Evolutionary conservation across 2,329 filamentous ascomycete species (phyloP), one percentile per base, ranked within the genome.

Genomic region (Nectriaceae sp.): DNA sequence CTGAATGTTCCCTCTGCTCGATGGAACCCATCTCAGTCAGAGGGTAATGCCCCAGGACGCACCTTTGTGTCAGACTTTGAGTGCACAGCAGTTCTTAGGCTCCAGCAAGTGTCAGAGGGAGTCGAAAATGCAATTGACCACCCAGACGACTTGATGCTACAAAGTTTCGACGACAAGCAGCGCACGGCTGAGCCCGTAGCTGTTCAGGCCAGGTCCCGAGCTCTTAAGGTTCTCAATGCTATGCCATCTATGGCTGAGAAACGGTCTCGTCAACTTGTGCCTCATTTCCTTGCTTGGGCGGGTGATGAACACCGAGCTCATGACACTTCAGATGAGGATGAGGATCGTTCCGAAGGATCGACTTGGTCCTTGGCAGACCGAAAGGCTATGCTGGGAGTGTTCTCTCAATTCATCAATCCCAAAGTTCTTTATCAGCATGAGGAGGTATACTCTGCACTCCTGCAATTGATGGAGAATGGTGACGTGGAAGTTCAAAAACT

Each of bases 401-500:
- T 99, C 63, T 82, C 88, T 0, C 84, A 91, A 53, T 97, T 97
- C 64, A 75, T 80, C 41, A 99, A 99, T 63, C 90, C 94, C 0
- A 88, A 80, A 60, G 90, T 91, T 1, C 74, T 99, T 4, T 97
- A 85, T 68, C 88, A 84, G 61, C 82, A 88, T 24, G 76, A 83
- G 10, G 85, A 90, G 46, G 92, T 96, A 0, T 89, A 92, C 60
- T 72, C 81, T 6, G 84, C 89, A 15, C 75, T 97, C 20, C 74
- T 97, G 16, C 77, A 80, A 24, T 77, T 97, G 19, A 76, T 97
- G 56, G 83, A 85, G 37, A 96, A 97, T 64, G 94, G 94, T 60
- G 94, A 99, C 64, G 79, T 85, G 3, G 93, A 97, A 57, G 83
- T 96, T 15, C 94, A 99, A 67, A 93, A 88, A 57, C 82, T 87